phyloP scores from a whole-genome alignment of 2,329 filamentous ascomycete genomes.

The Cladosporium cucumerinum region DNA sequence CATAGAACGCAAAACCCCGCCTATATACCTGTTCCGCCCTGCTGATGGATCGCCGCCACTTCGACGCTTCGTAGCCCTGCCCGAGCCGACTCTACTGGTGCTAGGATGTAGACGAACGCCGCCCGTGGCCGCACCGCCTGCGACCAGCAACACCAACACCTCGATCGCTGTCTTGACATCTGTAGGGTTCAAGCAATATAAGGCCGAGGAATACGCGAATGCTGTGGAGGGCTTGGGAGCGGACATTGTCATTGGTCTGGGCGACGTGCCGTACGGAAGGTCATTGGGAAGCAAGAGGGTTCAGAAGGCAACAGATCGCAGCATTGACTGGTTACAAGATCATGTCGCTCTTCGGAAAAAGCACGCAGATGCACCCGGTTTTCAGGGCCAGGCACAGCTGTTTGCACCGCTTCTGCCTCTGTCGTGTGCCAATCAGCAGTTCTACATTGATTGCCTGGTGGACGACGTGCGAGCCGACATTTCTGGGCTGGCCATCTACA shows the following conservation, averaged over 20 bases:
- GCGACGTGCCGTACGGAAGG: slow-evolving; percentile 65
- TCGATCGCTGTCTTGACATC: slow-evolving; percentile 79
- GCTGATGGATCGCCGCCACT: slow-evolving; percentile 55
- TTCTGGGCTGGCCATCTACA: slow-evolving; percentile 74
- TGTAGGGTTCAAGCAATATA: slow-evolving; percentile 74
- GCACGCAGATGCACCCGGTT: slow-evolving; percentile 29
- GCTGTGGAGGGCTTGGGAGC: slow-evolving; percentile 65
- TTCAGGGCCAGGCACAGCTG: slow-evolving; percentile 43
- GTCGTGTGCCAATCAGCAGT: slow-evolving; percentile 68
- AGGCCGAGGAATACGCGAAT: slow-evolving; percentile 64
- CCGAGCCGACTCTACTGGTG: slow-evolving; percentile 63
- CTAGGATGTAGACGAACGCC: slow-evolving; percentile 76
- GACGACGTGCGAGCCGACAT: slow-evolving; percentile 59
- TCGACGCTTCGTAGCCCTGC: slow-evolving; percentile 72
- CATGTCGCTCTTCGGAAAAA: slow-evolving; percentile 48
- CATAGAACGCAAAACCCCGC: slow-evolving; percentile 58
- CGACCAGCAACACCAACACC: slow-evolving; percentile 49
- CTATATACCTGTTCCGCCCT: slow-evolving; percentile 49
- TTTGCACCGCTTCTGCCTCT: slow-evolving; percentile 71
- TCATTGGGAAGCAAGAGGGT: slow-evolving; percentile 59
- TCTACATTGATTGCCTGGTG: slow-evolving; percentile 72
- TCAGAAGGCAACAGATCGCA: slow-evolving; percentile 80
- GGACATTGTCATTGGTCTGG: slow-evolving; percentile 75
- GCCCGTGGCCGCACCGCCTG: slow-evolving; percentile 67
- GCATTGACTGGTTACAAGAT: slow-evolving; percentile 74